Conservation (phyloP, 768 basidiomycete species). For the Exidia glandulosa region DNA sequence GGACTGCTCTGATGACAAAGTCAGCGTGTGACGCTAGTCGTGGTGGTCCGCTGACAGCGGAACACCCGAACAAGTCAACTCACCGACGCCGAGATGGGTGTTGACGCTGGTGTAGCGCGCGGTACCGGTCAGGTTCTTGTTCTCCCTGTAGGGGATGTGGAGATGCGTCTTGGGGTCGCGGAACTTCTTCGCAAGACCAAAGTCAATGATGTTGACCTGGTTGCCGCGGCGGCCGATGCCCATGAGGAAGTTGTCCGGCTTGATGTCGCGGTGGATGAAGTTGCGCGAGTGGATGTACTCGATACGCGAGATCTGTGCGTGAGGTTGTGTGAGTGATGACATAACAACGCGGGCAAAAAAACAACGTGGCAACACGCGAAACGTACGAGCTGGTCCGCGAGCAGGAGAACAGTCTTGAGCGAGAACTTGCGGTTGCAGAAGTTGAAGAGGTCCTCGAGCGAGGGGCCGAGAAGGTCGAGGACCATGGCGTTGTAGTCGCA, state of each 20-base stretch:
- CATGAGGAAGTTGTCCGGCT: conserved; percentile 99
- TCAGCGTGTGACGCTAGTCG: neutral
- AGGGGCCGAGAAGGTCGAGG: conserved; percentile 86
- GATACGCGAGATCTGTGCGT: conserved; percentile 73
- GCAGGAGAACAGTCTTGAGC: conserved; percentile 85
- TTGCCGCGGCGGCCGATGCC: conserved; percentile 98
- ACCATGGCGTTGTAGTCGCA: conserved; percentile 99
- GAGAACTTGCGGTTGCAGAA: conserved; percentile 86
- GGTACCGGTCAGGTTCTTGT: conserved; percentile 99
- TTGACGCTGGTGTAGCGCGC: conserved; percentile 99
- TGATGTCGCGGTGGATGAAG: conserved; percentile 93
- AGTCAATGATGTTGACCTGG: conserved; percentile 97
- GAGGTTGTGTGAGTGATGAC: conserved; percentile 9
- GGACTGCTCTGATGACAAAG: conserved; percentile 56
- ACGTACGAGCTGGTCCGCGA: conserved; percentile 90
- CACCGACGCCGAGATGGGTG: conserved; percentile 84
- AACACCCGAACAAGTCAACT: neutral
- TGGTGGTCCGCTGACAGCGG: neutral
- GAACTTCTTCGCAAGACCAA: conserved; percentile 99
- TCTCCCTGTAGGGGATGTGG: conserved; percentile 99
- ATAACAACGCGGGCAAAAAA: neutral
- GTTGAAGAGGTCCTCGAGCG: conserved; percentile 78
- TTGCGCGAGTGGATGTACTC: conserved; percentile 95
- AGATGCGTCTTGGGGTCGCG: conserved; percentile 99
- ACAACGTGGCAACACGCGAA: neutral